Evolutionary conservation across 345 rosid species (phyloP).

Genomic region (Brassica carinata): DNA sequence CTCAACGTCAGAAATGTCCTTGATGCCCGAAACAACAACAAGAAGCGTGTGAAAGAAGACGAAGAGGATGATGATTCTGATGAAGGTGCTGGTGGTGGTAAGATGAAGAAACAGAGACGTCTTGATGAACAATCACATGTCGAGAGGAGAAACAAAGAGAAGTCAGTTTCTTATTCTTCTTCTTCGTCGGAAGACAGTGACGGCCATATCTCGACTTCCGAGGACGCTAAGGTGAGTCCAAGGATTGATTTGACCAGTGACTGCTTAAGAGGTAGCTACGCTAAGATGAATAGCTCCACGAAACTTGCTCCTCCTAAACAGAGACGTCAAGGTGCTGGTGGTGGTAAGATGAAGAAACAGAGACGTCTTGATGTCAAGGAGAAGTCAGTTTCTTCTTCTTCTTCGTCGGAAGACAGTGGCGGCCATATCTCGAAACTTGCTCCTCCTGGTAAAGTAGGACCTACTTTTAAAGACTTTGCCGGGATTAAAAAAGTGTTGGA

Average conservation of each 20-base stretch:
- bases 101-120: constrained; percentile 45
- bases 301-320: neutral
- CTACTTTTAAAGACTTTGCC: no score
- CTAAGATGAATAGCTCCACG: constrained; percentile 12
- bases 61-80: constrained; percentile 7
- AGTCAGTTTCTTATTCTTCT: neutral
- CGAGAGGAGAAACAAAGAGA: neutral
- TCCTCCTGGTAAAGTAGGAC: no score
- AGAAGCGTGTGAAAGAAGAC: constrained; percentile 14
- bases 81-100: neutral
- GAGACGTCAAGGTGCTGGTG: no score
- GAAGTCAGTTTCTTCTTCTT: no score
- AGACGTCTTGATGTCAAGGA: no score
- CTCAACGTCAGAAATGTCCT: neutral
- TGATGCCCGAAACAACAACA: constrained; percentile 10
- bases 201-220: constrained; percentile 59
- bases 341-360: no score
- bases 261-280: constrained; percentile 51
- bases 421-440: no score
- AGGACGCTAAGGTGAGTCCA: constrained; percentile 2
- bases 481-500: no score
- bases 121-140: no score
- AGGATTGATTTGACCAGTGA: constrained; percentile 58
- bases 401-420: no score
- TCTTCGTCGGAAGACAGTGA: constrained; percentile 45